Evolutionary conservation across 192 early-diverging fungal species (phyloP).

Genomic region (Linnemannia hyalina): DNA sequence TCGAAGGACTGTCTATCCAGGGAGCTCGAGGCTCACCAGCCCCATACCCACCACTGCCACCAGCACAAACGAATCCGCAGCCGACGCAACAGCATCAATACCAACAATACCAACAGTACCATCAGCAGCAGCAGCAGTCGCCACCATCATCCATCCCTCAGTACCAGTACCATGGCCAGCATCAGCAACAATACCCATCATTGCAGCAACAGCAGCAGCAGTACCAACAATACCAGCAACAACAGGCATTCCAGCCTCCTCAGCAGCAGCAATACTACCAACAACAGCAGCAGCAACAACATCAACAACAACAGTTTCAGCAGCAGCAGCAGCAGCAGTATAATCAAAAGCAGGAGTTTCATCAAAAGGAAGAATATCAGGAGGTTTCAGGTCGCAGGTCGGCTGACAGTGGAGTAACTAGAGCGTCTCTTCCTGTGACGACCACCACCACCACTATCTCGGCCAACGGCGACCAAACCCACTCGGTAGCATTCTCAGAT

Average conservation of each 20-base stretch:
- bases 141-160: not conserved
- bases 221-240: not conserved
- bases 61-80: not conserved
- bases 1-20: constrained; percentile 19
- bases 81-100: not conserved
- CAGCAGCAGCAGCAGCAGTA: constrained; percentile 1
- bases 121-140: not conserved
- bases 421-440: not conserved
- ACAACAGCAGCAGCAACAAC: constrained; percentile 16
- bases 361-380: constrained; percentile 1
- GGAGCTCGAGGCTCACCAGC: not conserved
- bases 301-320: constrained; percentile 3
- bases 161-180: not conserved
- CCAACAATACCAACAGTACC: not conserved
- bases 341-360: not conserved
- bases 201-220: constrained; percentile 19
- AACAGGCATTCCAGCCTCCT: not conserved
- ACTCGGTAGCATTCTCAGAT: constrained; percentile 21
- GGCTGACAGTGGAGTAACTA: not conserved
- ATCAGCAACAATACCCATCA: constrained; percentile 9
- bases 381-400: not conserved
- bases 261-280: constrained; percentile 8
- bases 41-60: not conserved
- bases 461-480: constrained; percentile 1
- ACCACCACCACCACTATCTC: constrained; percentile 36